phyloP scores from a whole-genome alignment of 805 yeast genomes.

The Candida multigemmis region DNA sequence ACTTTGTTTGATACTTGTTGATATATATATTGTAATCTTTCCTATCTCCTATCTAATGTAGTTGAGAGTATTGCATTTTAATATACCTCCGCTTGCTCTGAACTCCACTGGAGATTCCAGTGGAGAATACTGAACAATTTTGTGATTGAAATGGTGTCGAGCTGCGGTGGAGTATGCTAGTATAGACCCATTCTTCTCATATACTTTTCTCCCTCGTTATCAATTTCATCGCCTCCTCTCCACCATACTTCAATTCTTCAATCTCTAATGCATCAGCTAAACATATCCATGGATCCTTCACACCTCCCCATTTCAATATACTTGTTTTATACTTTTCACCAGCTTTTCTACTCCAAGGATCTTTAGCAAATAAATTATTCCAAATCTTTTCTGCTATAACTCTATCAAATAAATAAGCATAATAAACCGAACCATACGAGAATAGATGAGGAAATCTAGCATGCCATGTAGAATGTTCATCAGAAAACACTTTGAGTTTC shows the following conservation, averaged over 20 bases:
- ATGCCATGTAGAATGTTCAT: slow-evolving; percentile 74
- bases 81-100: no score
- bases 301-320: slow-evolving; percentile 89
- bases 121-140: no score
- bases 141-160: no score
- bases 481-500: slow-evolving; percentile 53
- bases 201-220: no score
- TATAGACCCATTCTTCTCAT: no score
- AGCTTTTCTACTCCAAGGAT: slow-evolving; percentile 64
- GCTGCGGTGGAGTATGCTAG: no score
- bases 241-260: slow-evolving; percentile 56
- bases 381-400: slow-evolving; percentile 87
- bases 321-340: slow-evolving; percentile 68
- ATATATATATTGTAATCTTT: no score
- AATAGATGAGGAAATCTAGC: slow-evolving; percentile 90
- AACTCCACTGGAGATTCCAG: no score
- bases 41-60: no score
- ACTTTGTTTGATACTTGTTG: no score
- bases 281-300: slow-evolving; percentile 81
- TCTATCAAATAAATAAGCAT: slow-evolving; percentile 83
- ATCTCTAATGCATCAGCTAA: slow-evolving; percentile 70
- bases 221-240: slow-evolving; percentile 64
- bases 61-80: no score
- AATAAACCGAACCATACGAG: slow-evolving; percentile 91
- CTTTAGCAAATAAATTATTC: slow-evolving; percentile 56